These are phyloP conservation scores for Coemansia sp. DNA, from an alignment of 192 early-diverging fungal genomes.

Conservation along the genomic window DNA sequence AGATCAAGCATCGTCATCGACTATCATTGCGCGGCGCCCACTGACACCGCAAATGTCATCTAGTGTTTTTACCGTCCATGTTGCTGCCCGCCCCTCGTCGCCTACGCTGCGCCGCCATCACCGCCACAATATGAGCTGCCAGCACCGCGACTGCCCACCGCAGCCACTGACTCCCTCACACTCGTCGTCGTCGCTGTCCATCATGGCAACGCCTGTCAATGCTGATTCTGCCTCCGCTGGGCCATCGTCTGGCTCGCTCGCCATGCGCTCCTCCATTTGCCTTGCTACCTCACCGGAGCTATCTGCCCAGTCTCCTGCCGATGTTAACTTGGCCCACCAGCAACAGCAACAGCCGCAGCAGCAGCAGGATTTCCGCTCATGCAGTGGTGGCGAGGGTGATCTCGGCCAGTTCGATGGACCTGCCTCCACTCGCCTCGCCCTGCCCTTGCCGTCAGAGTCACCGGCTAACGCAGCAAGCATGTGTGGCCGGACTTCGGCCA, in stretches of 20 bases:
- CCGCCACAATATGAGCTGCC: conserved; percentile 33
- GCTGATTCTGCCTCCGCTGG: conserved; percentile 4
- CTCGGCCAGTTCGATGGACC: conserved; percentile 53
- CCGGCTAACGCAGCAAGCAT: conserved; percentile 22
- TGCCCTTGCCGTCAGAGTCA: conserved; percentile 45
- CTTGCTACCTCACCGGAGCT: neutral
- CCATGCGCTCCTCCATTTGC: neutral
- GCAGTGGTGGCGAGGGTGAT: conserved; percentile 46
- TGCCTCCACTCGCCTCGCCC: conserved; percentile 42
- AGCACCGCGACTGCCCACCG: conserved; percentile 30
- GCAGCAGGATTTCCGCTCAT: conserved; percentile 39
- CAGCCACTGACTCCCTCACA: conserved; percentile 48
- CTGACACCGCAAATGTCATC: conserved; percentile 45
- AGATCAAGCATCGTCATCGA: conserved; percentile 15
- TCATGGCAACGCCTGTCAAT: conserved; percentile 6
- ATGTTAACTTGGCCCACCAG: conserved; percentile 2
- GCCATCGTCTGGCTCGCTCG: conserved; percentile 8
- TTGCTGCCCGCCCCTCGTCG: conserved; percentile 15
- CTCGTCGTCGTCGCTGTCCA: conserved; percentile 33
- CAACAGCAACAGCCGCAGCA: conserved; percentile 12
- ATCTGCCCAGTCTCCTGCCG: conserved; percentile 2
- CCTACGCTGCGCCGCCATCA: conserved; percentile 33
- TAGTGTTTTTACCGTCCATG: conserved; percentile 16
- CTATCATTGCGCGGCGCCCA: conserved; percentile 33
- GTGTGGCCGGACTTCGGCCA: conserved; percentile 41